phyloP scores from a whole-genome alignment of 768 basidiomycete species.

The Mycena indigotica region DNA sequence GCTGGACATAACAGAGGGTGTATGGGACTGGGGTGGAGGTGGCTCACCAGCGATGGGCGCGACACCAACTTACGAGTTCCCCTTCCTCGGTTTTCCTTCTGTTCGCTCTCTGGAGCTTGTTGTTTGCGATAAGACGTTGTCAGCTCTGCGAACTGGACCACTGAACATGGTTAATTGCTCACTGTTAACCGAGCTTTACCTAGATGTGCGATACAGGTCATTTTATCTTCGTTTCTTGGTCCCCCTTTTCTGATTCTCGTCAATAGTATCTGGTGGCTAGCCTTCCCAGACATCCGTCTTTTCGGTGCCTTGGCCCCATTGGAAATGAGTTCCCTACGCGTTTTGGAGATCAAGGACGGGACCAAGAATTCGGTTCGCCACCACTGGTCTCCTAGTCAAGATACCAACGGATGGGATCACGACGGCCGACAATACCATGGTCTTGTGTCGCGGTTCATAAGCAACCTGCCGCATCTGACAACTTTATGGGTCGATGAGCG shows the following conservation, averaged over 20 bases:
- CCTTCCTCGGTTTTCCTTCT: slow-evolving; percentile 23
- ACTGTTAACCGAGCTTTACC: slow-evolving; percentile 16
- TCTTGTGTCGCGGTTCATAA: slow-evolving; percentile 10
- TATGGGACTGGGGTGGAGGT: slow-evolving; percentile 25
- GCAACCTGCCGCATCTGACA: slow-evolving; percentile 14
- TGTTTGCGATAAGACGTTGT: slow-evolving; percentile 23
- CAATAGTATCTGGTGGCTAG: slow-evolving; percentile 3
- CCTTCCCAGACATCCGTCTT: slow-evolving; percentile 8
- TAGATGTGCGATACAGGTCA: slow-evolving; percentile 25
- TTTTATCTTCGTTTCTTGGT: slow-evolving; percentile 9
- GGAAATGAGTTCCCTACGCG: slow-evolving; percentile 13
- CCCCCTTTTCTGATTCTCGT: no score
- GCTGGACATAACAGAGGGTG: slow-evolving; percentile 25
- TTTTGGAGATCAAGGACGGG: slow-evolving; percentile 25
- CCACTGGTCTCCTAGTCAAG: slow-evolving; percentile 15
- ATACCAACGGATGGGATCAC: background rate
- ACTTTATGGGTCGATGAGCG: slow-evolving; percentile 21
- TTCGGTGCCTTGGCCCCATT: slow-evolving; percentile 20
- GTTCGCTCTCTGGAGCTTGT: slow-evolving; percentile 21
- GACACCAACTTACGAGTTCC: slow-evolving; percentile 11
- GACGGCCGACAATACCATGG: no score
- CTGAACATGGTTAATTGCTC: slow-evolving; percentile 23
- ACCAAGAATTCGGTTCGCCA: slow-evolving; percentile 3
- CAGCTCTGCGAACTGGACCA: slow-evolving; percentile 8
- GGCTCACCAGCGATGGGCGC: slow-evolving; percentile 27